Percentiles rank a stretch among this genome's conserved stretches.
These are phyloP conservation scores for Gracilaria vermiculophylla DNA, from an alignment of 23 red algal genomes.

Conservation along the genomic window DNA sequence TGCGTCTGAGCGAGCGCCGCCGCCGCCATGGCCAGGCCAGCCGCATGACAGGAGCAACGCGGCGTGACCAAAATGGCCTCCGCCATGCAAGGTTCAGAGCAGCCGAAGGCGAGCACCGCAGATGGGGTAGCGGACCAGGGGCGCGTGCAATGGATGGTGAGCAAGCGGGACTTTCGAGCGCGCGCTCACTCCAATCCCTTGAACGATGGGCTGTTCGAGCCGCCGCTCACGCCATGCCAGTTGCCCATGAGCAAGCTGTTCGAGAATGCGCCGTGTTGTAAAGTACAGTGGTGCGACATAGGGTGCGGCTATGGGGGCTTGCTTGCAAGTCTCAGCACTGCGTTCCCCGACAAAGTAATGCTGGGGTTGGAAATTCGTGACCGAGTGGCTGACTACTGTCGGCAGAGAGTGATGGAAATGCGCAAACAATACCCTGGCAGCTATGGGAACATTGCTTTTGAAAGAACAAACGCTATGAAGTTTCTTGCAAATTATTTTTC, in stretches of 20 bases:
- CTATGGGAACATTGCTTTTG: slow-evolving; percentile 83
- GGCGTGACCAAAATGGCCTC: background rate
- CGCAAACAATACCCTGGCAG: slow-evolving; percentile 31
- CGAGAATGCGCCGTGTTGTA: background rate
- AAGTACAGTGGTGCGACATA: slow-evolving; percentile 82
- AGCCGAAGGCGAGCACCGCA: background rate
- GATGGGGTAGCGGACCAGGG: background rate
- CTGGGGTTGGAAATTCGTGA: slow-evolving; percentile 95
- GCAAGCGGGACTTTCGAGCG: slow-evolving; percentile 78
- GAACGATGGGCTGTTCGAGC: slow-evolving; percentile 76
- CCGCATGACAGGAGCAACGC: no score
- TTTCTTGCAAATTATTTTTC: slow-evolving; percentile 83
- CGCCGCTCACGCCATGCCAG: slow-evolving; percentile 62
- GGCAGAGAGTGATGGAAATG: slow-evolving; percentile 48
- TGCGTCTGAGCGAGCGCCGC: no score
- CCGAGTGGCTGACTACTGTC: slow-evolving; percentile 69
- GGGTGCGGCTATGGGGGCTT: slow-evolving; percentile 97
- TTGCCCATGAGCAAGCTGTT: slow-evolving; percentile 44
- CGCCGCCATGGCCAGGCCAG: no score
- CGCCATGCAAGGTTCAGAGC: background rate
- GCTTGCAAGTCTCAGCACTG: slow-evolving; percentile 59
- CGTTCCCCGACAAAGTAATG: slow-evolving; percentile 66
- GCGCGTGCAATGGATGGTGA: slow-evolving; percentile 59
- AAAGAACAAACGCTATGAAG: slow-evolving; percentile 90
- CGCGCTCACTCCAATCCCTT: slow-evolving; percentile 96